phyloP scores from a whole-genome alignment of 805 yeast genomes.

The Zygoascus flipseniorum region DNA sequence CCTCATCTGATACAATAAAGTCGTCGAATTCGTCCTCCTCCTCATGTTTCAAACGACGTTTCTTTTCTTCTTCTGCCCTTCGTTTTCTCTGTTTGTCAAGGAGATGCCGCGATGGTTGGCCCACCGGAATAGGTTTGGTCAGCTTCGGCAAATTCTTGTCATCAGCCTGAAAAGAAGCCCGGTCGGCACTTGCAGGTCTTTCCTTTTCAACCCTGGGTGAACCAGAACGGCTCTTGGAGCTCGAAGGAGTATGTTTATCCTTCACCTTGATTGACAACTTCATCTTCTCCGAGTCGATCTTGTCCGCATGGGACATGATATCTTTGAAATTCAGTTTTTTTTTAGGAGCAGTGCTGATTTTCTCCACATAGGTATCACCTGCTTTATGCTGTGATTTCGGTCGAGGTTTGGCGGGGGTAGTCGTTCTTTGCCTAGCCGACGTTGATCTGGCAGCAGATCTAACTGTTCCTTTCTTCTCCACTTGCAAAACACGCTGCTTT shows the following conservation, averaged over 20 bases:
- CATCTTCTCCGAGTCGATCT: slow-evolving; percentile 43
- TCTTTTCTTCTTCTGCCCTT: slow-evolving; percentile 17
- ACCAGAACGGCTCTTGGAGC: not conserved
- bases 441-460: slow-evolving; percentile 25
- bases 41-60: slow-evolving; percentile 19
- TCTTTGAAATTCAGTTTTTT: slow-evolving; percentile 52
- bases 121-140: not conserved
- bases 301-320: slow-evolving; percentile 59
- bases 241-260: slow-evolving; percentile 28
- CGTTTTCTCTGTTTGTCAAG: slow-evolving; percentile 34
- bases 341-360: slow-evolving; percentile 7
- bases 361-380: not conserved
- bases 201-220: not conserved
- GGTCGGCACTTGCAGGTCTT: not conserved
- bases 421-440: slow-evolving; percentile 18
- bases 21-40: slow-evolving; percentile 44
- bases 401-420: not conserved
- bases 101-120: slow-evolving; percentile 32
- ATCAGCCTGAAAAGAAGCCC: not conserved
- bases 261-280: slow-evolving; percentile 34
- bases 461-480: slow-evolving; percentile 18
- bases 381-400: not conserved
- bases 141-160: not conserved
- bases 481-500: slow-evolving; percentile 8
- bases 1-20: slow-evolving; percentile 54